phyloP scores from a whole-genome alignment of 1,284 basidiomycete genomes.

The Pholiota adiposa region DNA sequence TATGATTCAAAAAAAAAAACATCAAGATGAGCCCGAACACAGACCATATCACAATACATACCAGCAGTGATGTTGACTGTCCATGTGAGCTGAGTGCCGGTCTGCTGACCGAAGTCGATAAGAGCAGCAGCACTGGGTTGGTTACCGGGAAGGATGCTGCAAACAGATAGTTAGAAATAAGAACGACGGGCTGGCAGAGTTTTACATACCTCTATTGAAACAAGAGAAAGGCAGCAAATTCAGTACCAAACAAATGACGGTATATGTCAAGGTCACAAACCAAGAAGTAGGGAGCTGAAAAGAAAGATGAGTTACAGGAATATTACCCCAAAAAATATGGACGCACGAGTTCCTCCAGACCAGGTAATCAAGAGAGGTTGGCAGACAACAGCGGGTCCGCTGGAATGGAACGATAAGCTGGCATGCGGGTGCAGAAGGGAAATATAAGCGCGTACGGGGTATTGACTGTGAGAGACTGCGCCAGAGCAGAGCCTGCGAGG shows the following conservation, averaged over 20 bases:
- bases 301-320: conserved; percentile 7
- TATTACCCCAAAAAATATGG: not conserved
- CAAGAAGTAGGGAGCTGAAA: conserved; percentile 54
- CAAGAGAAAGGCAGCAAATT: conserved; percentile 11
- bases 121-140: conserved; percentile 41
- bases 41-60: conserved; percentile 25
- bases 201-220: conserved; percentile 27
- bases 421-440: not conserved
- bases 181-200: not conserved
- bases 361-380: conserved; percentile 53
- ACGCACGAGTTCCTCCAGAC: conserved; percentile 54
- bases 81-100: conserved; percentile 50
- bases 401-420: conserved; percentile 27
- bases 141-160: conserved; percentile 48
- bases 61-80: conserved; percentile 42
- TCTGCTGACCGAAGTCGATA: conserved; percentile 39
- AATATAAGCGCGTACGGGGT: conserved; percentile 55
- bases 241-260: conserved; percentile 4
- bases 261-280: conserved; percentile 39
- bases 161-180: conserved; percentile 9
- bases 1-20: conserved; percentile 23
- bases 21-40: conserved; percentile 1
- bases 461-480: conserved; percentile 54
- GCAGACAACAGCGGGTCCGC: conserved; percentile 50
- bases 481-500: conserved; percentile 43